Evolutionary conservation across 2,329 filamentous ascomycete species (phyloP), one percentile per base, ranked within the genome.

Genomic region (Epichloe sylvatica): DNA sequence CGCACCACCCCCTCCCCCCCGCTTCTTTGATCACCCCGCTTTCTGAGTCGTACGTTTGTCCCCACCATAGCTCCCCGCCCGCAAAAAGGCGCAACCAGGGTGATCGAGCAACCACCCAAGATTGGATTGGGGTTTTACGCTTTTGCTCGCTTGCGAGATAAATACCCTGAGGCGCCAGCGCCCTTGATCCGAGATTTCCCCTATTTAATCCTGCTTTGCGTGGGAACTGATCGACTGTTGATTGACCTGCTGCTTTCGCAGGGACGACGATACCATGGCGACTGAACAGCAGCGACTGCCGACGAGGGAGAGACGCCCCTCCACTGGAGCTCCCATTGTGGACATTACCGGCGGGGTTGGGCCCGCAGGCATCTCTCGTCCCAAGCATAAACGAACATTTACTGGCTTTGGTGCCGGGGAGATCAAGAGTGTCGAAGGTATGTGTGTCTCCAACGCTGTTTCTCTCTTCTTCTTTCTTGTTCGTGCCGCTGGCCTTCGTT

Each of bases 381-480:
- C 92, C 43, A 98, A 97, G 72, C 92, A 98, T 73, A 96, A 88
- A 75, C 81, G 92, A 58, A 97, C 91, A n/a, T 86, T 86, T 57
- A 98, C 92, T 9, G 92, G 92, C 8, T 92, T 97, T 63, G 90
- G 89, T 35, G 78, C 89, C 30, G 74, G 79, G 36, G 92, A 98
- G 64, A 96, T 96, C 73, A 96, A 95, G 74, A 84, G 71, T 60
- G 87, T 97, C 45, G 90, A 97, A 72, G 88, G 89, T 73, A 81
- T 70, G 70, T 56, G 13, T 13, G 17, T 40, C 17, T 13, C 13
- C 12, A 37, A 13, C 35, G 5, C 5, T 12, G 19, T 2, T 21
- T 21, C 33, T 12, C 13, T 41, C 13, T 15, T 6, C 34, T 17
- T 44, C 33, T 38, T 42, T 12, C 15, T 30, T 15, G 12, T n/a